Conservation (phyloP, 2,329 filamentous ascomycete species). For the Lasiodiplodia sp. region DNA sequence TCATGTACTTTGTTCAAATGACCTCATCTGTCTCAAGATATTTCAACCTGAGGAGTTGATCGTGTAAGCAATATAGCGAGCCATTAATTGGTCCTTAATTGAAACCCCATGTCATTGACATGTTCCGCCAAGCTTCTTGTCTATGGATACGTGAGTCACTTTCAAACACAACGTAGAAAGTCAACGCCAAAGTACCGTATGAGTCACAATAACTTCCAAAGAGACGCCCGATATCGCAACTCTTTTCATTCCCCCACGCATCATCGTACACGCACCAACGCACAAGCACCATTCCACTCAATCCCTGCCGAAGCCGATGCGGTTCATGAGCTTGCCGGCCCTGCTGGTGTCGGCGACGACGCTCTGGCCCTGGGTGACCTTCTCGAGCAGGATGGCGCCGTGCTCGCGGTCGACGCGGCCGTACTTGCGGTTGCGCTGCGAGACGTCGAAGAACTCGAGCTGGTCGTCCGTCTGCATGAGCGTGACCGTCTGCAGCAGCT, state of each 20-base stretch:
- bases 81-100: neutral
- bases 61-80: neutral
- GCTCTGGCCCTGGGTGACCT: slow-evolving; percentile 49
- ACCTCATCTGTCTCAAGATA: neutral
- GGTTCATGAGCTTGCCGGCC: slow-evolving; percentile 23
- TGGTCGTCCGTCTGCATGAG: slow-evolving; percentile 86
- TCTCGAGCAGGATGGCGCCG: slow-evolving; percentile 88
- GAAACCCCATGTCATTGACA: neutral
- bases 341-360: slow-evolving; percentile 17
- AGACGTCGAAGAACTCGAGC: slow-evolving; percentile 97
- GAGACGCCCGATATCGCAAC: neutral
- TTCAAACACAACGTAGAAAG: neutral
- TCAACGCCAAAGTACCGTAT: neutral
- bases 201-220: neutral
- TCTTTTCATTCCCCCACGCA: neutral
- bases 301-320: slow-evolving; percentile 24
- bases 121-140: neutral
- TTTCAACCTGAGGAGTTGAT: no score
- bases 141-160: neutral
- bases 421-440: slow-evolving; percentile 89
- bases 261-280: neutral
- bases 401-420: slow-evolving; percentile 90
- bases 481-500: slow-evolving; percentile 89
- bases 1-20: neutral
- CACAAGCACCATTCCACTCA: neutral